Evolutionary conservation across 2,329 filamentous ascomycete species (phyloP), one percentile per base, ranked within the genome.

Genomic region (Madurella mycetomatis): DNA sequence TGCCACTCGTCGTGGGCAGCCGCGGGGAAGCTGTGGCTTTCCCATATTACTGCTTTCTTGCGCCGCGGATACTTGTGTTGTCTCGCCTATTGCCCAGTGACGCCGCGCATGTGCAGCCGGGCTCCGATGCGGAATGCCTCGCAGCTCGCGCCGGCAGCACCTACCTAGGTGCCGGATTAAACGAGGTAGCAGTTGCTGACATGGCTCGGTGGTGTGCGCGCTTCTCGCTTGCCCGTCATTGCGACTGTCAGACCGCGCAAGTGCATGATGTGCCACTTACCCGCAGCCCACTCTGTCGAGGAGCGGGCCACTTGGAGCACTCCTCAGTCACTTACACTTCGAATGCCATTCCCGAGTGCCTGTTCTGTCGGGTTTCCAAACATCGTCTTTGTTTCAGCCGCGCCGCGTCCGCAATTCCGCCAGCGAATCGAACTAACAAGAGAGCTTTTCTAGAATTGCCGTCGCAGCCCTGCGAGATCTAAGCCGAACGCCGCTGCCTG

Each of bases 331-430:
- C 39, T 34, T 11, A n/a, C 34, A 15, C 11, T 12, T n/a, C 30
- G 11, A 13, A 17, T 31, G 19, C 18, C 16, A 32, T 45, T 49
- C 15, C 51, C 48, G 49, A 49, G 45, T 54, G 49, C 40, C 53
- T 58, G 16, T 58, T 53, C 45, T 30, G 47, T 50, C 47, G 18
- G 25, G 45, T 42, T 49, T 43, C 47, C 55, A 58, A 58, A 47
- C 53, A 44, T 56, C 50, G 58, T 31, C 42, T 54, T 58, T 58
- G 53, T 60, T 58, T 58, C 55, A 58, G 42, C 54, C 47, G 43
- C 53, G 51, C 54, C 54, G 47, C 49, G 13, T 51, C 48, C 49
- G 56, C 51, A 43, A 39, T 53, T 31, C 16, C 41, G 49, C 49
- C 17, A 54, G 42, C 43, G 48, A 51, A 58, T 56, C 39, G 50